Evolutionary conservation across 1,139 yeast species (phyloP), one percentile per base, ranked within the genome.

Genomic region (Komagataea norvegica): DNA sequence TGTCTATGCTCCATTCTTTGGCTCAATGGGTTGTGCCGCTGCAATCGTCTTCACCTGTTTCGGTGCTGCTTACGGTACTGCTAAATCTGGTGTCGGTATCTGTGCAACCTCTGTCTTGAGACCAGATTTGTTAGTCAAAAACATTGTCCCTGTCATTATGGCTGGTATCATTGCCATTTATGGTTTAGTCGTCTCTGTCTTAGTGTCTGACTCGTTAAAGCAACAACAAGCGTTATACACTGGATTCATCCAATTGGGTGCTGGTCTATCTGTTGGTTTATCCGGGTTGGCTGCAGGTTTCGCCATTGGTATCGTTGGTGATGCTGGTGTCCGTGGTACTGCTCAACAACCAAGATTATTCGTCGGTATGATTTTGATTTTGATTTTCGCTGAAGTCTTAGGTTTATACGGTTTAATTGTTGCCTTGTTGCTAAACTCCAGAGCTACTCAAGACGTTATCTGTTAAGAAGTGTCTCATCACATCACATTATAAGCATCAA

Each of bases 11-110:
- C 96, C 96, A 63, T 88, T 88, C 72, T 86, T 88, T 64, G 96
- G 96, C 62, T 89, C 96, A 55, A 86, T 91, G 64, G 98, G 98
- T 61, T 93, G 98, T 74, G 95, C 98, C 46, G 89, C 97, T 41
- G 97, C 99, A 65, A 91, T 93, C 62, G 86, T 91, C 59, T 88
- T 91, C 77, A 91, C 98, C 65, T 87, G 96, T 67, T 84, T 89
- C 59, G 99, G 99, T 72, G 97, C 99, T 54, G 91, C 97, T 40
- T 88, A 89, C 65, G 99, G 98, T 73, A 93, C 98, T 52, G 99
- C 99, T 60, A 93, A 93, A 70, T 84, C 96, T 29, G 99, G 99
- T 70, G 95, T 91, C 49, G 98, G 99, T 79, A 89, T 93, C 61
- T 88, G 96, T 72, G 98, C 96, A 62, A 88, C 96, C 53, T 86